A percentile compares a stretch with the other conserved stretches of the same genome.
Evolutionary conservation across 495 filamentous ascomycete genomes (phyloP).

Genomic region (Aspergillus taichungensis): DNA sequence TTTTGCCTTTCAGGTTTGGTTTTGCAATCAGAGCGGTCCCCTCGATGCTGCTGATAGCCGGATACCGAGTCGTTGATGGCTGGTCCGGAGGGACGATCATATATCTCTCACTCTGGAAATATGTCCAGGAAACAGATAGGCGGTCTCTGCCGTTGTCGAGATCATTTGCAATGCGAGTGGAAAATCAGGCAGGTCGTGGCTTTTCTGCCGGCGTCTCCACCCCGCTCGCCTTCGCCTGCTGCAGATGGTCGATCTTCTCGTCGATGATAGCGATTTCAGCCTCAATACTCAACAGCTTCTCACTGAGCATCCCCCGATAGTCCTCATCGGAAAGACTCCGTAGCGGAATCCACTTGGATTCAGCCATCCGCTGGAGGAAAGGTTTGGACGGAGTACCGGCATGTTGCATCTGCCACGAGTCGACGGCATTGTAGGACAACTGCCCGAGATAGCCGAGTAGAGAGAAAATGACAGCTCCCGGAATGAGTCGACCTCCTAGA

Average conservation of each 20-base stretch:
- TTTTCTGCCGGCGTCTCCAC: constrained; percentile 17
- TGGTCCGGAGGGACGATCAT: no score
- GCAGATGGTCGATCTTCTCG: constrained; percentile 59
- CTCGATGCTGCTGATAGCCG: no score
- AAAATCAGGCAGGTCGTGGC: no score
- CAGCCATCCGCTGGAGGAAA: constrained; percentile 40
- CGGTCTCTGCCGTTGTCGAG: no score
- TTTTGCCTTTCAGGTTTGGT: no score
- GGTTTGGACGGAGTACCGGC: constrained; percentile 28
- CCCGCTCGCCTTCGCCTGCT: constrained; percentile 33
- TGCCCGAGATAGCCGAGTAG: constrained; percentile 54
- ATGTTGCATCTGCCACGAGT: constrained; percentile 36
- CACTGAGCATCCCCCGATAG: constrained; percentile 65
- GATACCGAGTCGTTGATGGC: no score
- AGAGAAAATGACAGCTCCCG: constrained; percentile 55
- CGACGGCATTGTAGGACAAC: constrained; percentile 45
- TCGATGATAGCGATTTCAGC: constrained; percentile 81
- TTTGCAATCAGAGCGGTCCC: no score
- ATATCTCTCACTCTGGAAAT: no score
- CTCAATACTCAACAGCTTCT: constrained; percentile 69
- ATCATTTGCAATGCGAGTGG: no score
- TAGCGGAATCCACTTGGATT: constrained; percentile 76
- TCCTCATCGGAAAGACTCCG: constrained; percentile 67
- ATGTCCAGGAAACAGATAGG: no score
- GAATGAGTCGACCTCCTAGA: constrained; percentile 42